Evolutionary conservation across 495 filamentous ascomycete species (phyloP), one percentile per base, ranked within the genome.

Genomic region (Apodospora peruviana): DNA sequence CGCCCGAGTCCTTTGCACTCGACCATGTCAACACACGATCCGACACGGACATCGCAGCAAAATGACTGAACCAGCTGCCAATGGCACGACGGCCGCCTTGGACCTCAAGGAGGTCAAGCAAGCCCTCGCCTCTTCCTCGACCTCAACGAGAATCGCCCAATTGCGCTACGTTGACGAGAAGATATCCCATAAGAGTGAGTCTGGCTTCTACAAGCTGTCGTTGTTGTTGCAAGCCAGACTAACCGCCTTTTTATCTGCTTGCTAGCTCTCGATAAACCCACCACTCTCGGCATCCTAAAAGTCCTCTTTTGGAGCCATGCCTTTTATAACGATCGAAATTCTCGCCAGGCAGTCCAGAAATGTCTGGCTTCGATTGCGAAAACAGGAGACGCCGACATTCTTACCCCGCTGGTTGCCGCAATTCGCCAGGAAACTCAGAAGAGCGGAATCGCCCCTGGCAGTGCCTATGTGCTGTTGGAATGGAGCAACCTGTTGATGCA

Each of bases 401-500:
- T 91, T 10, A 71, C 78, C 38, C 72, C 75, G 3, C 75, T 93
- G 41, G 72, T 85, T 25, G 73, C 78, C 42, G 72, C 69, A 2
- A 61, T 82, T 41, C 69, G 73, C 41, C 61, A 67, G 32, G 94
- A 98, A 66, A 74, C 85, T 0, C 69, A 77, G 35, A 96, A 94
- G 62, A 62, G 71, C 3, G 82, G 80, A 22, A 80, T 97, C 52
- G 87, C 91, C 19, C 69, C 87, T 1, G 77, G 79, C 19, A 90
- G 82, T 59, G 87, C 90, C 1, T 91, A 96, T 57, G 87, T 95
- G n/a, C 71, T 98, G 52, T 72, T 91, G 11, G 87, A 91, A 59
- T 98, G 90, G 93, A 88, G 84, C 61, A 87, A 82, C 40, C 61
- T 90, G 50, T 66, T 95, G 11, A 68, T 93, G 36, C 82, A 86